These are phyloP conservation scores for Erigeron canadensis DNA, from an alignment of 129 eudicot genomes.

Conservation along the genomic window DNA sequence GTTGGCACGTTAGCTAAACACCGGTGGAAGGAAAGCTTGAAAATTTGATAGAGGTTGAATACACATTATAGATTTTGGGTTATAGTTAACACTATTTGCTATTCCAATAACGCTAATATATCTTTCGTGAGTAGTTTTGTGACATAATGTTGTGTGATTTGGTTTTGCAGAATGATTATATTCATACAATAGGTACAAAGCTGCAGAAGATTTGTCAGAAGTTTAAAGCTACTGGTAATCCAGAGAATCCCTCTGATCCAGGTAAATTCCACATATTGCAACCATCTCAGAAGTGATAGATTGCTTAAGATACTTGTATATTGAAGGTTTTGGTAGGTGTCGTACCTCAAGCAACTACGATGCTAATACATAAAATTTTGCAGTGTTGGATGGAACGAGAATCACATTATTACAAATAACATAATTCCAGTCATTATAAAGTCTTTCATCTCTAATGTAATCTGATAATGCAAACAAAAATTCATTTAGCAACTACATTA, in stretches of 20 bases:
- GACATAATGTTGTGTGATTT: neutral
- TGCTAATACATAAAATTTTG: neutral
- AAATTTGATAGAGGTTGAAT: too few relatives aligned
- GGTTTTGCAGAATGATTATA: constrained; percentile 40
- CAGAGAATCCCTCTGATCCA: constrained; percentile 46
- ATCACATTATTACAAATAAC: too few relatives aligned
- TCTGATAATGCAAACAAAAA: neutral
- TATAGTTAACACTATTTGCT: neutral
- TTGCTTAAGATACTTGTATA: neutral
- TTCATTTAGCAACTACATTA: neutral
- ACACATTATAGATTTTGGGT: too few relatives aligned
- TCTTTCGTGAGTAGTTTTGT: too few relatives aligned
- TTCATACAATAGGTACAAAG: neutral
- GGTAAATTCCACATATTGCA: constrained; percentile 34
- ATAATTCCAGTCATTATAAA: too few relatives aligned
- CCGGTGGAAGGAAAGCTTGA: too few relatives aligned
- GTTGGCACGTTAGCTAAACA: too few relatives aligned
- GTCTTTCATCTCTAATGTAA: too few relatives aligned
- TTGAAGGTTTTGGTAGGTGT: too few relatives aligned
- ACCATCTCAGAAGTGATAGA: neutral
- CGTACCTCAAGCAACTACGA: too few relatives aligned
- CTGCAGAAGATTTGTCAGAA: constrained; percentile 33
- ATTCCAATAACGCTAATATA: neutral
- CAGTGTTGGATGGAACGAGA: too few relatives aligned
- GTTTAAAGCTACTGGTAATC: constrained; percentile 30